Conservation (phyloP, 2,329 filamentous ascomycete genomes). For the Beauveria sp. region DNA sequence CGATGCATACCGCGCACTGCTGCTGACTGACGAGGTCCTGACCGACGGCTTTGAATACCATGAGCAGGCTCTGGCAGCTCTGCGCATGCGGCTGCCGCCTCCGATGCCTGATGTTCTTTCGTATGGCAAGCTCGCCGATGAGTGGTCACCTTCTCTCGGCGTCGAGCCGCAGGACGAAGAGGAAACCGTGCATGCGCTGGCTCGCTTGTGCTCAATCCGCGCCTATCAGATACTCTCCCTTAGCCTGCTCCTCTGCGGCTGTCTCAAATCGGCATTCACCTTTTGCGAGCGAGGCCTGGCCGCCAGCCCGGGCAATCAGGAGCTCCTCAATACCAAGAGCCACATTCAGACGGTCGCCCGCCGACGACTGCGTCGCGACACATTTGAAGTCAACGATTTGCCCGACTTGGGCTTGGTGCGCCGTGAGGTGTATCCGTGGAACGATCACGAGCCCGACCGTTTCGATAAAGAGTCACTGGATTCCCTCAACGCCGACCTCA, state of each 20-base stretch:
- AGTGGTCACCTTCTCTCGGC: conserved; percentile 24
- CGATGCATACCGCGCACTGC: conserved; percentile 84
- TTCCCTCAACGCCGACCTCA: conserved; percentile 64
- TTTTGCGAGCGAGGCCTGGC: conserved; percentile 58
- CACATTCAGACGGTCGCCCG: conserved; percentile 47
- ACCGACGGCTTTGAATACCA: conserved; percentile 81
- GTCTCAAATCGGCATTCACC: conserved; percentile 57
- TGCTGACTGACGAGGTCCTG: conserved; percentile 71
- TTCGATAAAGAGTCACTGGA: conserved; percentile 61
- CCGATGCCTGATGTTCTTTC: conserved; percentile 38
- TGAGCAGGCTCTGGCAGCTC: conserved; percentile 51
- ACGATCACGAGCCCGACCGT: conserved; percentile 59
- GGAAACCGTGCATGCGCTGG: conserved; percentile 32
- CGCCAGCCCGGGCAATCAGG: conserved; percentile 44
- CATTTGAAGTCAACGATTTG: conserved; percentile 46
- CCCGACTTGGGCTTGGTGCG: conserved; percentile 65
- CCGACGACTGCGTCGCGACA: conserved; percentile 37
- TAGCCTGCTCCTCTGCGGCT: conserved; percentile 56
- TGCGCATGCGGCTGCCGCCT: conserved; percentile 28
- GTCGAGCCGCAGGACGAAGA: conserved; percentile 27
- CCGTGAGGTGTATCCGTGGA: conserved; percentile 64
- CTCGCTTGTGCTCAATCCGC: conserved; percentile 43
- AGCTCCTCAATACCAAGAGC: conserved; percentile 45
- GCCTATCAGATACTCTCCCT: conserved; percentile 53
- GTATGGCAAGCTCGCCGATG: conserved; percentile 33